These are phyloP conservation scores for Xylaria sp. DNA, from an alignment of 2,329 filamentous ascomycete species.

Conservation along the genomic window DNA sequence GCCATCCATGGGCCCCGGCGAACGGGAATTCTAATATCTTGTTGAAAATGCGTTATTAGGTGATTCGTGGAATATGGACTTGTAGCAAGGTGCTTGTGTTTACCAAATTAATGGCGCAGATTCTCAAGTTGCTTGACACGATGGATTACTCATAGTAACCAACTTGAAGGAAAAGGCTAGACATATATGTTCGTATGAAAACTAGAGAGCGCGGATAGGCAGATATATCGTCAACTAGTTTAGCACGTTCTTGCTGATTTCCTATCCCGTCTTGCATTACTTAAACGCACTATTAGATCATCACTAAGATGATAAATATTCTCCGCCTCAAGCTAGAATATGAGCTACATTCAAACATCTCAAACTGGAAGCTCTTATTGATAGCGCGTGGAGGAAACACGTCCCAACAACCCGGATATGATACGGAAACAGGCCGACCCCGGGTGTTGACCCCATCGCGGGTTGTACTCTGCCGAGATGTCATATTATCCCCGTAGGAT, in stretches of 20 bases:
- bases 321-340: not conserved
- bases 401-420: conserved; percentile 17
- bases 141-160: too few relatives aligned
- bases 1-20: not conserved
- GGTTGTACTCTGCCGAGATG: conserved; percentile 25
- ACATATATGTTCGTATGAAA: not conserved
- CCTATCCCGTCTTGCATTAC: not conserved
- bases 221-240: too few relatives aligned
- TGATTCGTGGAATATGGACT: not conserved
- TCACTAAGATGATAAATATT: not conserved
- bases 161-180: too few relatives aligned
- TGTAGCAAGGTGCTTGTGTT: not conserved
- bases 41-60: not conserved
- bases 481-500: conserved; percentile 6
- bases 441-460: conserved; percentile 5
- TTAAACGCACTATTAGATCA: not conserved
- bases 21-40: not conserved
- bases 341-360: not conserved
- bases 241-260: not conserved
- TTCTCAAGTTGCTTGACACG: too few relatives aligned
- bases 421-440: conserved; percentile 26
- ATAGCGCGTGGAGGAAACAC: conserved; percentile 13
- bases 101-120: too few relatives aligned
- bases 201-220: not conserved
- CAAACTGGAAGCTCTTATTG: not conserved